These are phyloP conservation scores for Papiliotrema laurentii DNA, from an alignment of 1,284 basidiomycete species.

Conservation along the genomic window DNA sequence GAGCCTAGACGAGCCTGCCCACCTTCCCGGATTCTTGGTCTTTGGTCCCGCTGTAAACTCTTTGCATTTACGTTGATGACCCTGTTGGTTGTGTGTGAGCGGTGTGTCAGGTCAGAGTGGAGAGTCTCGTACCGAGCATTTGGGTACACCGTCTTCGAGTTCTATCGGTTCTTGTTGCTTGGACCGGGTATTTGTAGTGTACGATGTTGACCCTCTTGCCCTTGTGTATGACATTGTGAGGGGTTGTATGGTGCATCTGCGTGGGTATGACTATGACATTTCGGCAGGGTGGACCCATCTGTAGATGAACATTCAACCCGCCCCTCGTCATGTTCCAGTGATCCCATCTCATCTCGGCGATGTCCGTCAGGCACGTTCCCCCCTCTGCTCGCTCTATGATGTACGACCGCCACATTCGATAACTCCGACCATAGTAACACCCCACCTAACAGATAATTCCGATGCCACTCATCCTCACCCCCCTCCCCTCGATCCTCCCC, in stretches of 20 bases:
- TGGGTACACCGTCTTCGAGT: slow-evolving; percentile 6
- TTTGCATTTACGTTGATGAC: slow-evolving; percentile 19
- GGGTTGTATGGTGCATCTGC: too few species aligned
- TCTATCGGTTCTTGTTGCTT: neutral
- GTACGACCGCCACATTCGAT: neutral
- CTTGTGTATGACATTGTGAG: slow-evolving; percentile 8
- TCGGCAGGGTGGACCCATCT: too few species aligned
- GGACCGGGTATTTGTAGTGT: neutral
- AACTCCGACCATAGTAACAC: neutral
- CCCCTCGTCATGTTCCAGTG: too few species aligned
- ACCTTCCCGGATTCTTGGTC: slow-evolving; percentile 38
- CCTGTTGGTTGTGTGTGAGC: slow-evolving; percentile 9
- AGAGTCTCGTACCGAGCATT: slow-evolving; percentile 19
- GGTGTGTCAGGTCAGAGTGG: neutral
- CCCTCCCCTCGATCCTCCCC: slow-evolving; percentile 1
- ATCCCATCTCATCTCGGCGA: too few species aligned
- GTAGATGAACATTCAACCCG: too few species aligned
- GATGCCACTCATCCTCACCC: neutral
- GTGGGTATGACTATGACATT: too few species aligned
- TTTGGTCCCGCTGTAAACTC: slow-evolving; percentile 22
- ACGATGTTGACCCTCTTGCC: slow-evolving; percentile 1
- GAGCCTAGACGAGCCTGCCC: neutral
- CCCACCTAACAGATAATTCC: slow-evolving; percentile 1
- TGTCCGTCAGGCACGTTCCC: neutral
- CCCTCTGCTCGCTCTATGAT: too few species aligned